A percentile compares a stretch with the other conserved stretches of the same genome.
These are phyloP conservation scores for Tubosaeta sp. DNA, from an alignment of 768 basidiomycete species.

Conservation along the genomic window DNA sequence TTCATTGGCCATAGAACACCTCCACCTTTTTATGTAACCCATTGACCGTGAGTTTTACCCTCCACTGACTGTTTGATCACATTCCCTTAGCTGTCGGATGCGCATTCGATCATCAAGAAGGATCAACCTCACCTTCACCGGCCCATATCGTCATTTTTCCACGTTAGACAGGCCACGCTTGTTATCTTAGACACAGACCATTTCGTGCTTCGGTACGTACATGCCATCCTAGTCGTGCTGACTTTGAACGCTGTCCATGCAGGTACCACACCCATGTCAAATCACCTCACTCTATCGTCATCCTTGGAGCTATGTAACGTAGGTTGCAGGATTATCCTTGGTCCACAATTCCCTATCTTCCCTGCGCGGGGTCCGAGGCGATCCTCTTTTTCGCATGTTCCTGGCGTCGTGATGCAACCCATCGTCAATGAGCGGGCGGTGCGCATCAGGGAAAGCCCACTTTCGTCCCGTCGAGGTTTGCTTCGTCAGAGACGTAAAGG, in stretches of 20 bases:
- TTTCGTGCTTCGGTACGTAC: conserved; percentile 1
- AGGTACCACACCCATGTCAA: conserved; percentile 15
- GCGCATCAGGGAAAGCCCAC: conserved; percentile 6
- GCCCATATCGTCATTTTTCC: conserved; percentile 3
- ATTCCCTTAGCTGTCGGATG: too few species aligned
- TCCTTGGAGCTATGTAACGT: neutral
- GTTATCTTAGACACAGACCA: conserved; percentile 1
- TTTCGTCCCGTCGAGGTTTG: neutral
- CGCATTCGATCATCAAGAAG: neutral
- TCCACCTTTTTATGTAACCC: neutral
- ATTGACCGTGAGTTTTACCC: neutral
- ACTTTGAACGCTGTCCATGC: conserved; percentile 6
- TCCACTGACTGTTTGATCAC: neutral
- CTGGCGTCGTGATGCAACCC: conserved; percentile 25
- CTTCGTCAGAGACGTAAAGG: conserved; percentile 10
- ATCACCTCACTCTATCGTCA: conserved; percentile 26
- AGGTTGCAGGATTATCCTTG: neutral
- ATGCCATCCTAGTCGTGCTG: conserved; percentile 11
- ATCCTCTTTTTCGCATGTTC: conserved; percentile 19
- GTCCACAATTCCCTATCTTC: neutral
- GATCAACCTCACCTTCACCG: conserved; percentile 3
- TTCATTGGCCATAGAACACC: neutral
- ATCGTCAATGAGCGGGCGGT: conserved; percentile 18
- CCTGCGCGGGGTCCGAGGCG: conserved; percentile 33
- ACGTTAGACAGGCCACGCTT: neutral